Evolutionary conservation across 352 stramenopile genomes (phyloP).

Genomic region (Lagenidium sp.): DNA sequence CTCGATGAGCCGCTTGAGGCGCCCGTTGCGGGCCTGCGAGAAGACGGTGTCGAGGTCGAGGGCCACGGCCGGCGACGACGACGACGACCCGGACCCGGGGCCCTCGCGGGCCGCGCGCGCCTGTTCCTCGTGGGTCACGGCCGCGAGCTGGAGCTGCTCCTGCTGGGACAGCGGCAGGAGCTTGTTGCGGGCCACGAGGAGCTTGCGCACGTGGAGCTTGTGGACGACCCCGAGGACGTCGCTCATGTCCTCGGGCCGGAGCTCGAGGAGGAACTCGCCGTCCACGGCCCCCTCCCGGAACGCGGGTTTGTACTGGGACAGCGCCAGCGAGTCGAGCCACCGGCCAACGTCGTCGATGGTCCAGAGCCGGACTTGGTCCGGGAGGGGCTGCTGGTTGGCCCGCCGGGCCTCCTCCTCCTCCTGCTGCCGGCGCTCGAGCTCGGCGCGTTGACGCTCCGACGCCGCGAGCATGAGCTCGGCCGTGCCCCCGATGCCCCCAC

Average conservation of each 20-base stretch:
- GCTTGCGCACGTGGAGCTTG: slow-evolving; percentile 89
- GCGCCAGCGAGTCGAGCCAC: slow-evolving; percentile 88
- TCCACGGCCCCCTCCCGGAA: slow-evolving; percentile 89
- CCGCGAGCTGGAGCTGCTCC: slow-evolving; percentile 57
- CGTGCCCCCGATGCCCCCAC: too few species aligned
- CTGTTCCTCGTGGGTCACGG: slow-evolving; percentile 41
- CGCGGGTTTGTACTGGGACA: slow-evolving; percentile 87
- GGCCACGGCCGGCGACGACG: background rate
- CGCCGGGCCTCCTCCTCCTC: slow-evolving; percentile 55
- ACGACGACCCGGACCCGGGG: background rate
- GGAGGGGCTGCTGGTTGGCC: slow-evolving; percentile 49
- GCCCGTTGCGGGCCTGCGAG: slow-evolving; percentile 84
- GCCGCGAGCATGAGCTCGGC: slow-evolving; percentile 49
- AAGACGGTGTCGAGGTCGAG: slow-evolving; percentile 75
- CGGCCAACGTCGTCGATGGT: slow-evolving; percentile 87
- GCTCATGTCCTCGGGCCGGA: slow-evolving; percentile 86
- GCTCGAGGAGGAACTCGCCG: slow-evolving; percentile 88
- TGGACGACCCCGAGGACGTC: slow-evolving; percentile 88
- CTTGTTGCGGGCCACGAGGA: slow-evolving; percentile 82
- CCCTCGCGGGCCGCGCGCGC: slow-evolving; percentile 21
- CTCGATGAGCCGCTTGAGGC: slow-evolving; percentile 84
- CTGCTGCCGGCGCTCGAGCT: slow-evolving; percentile 42
- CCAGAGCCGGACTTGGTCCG: slow-evolving; percentile 69
- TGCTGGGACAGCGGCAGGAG: slow-evolving; percentile 72
- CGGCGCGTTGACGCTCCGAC: slow-evolving; percentile 64